phyloP scores from a whole-genome alignment of 2,329 filamentous ascomycete species.

The Botrytis hyacinthi region DNA sequence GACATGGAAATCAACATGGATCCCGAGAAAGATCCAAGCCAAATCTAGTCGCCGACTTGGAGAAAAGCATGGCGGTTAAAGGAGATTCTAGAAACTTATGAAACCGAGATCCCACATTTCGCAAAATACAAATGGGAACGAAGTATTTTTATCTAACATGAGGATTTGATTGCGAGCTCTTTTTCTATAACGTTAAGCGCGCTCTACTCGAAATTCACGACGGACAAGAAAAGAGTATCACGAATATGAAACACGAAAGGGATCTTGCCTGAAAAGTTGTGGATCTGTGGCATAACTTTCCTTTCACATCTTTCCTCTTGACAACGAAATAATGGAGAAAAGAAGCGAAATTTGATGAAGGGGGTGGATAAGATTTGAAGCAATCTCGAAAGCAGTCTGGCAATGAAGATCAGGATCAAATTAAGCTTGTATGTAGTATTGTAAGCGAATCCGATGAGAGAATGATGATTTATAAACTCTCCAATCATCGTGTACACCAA shows the following conservation, averaged over 20 bases:
- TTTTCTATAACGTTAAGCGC: neutral
- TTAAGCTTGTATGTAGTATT: neutral
- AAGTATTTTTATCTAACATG: neutral
- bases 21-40: neutral
- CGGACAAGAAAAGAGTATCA: neutral
- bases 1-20: neutral
- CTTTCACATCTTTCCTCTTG: neutral
- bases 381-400: neutral
- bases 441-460: neutral
- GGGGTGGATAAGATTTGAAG: conserved; percentile 6
- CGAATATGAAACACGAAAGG: neutral
- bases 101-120: neutral
- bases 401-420: neutral
- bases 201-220: neutral
- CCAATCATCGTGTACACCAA: neutral
- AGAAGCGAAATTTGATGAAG: conserved; percentile 8
- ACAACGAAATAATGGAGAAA: neutral
- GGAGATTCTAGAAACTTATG: neutral
- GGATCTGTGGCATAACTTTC: neutral
- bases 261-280: neutral
- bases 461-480: neutral
- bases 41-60: neutral
- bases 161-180: neutral
- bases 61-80: neutral
- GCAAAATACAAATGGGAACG: too few species aligned